Evolutionary conservation across 805 yeast genomes (phyloP), one percentile per base, ranked within the genome.

Genomic region (Metschnikowia bowlesiae): DNA sequence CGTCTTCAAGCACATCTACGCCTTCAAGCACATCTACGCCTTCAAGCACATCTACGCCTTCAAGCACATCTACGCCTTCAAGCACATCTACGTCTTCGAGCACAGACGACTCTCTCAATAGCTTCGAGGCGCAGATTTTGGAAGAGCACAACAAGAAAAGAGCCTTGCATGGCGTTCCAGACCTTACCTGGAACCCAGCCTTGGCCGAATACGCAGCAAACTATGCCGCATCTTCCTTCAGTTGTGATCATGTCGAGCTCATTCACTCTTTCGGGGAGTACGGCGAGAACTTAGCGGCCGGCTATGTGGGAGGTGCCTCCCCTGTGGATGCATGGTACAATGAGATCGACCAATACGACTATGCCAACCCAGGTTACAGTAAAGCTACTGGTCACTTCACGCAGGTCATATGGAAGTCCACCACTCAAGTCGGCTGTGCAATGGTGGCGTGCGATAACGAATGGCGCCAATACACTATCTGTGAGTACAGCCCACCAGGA

Each of bases 271-370:
- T 76, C 35, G 83, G 85, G 11, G 77, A 77, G 14, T 84, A 83
- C 64, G 94, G 94, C 70, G 92, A 87, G 65, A 87, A 87, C 70
- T 74, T 87, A 56, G 91, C 90, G 14, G 78, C 82, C 38, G 92
- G 89, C 53, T 76, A 76, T 57, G 67, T 80, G 4, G 84, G 79
- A 3, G 82, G 80, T 31, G 62, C 74, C 30, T 48, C 56, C 18
- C 87, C 89, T 2, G 86, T 85, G 37, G 84, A 83, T 53, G 82
- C 85, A 39, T 87, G 94, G 94, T 86, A 86, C 68, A 66, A 72
- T 52, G 92, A 87, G 71, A 85, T 83, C 56, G 50, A 60, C 9
- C 52, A 64, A 47, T 87, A 85, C 68, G 69, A 79, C 66, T 85
- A 66, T 69, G 62, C 67, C 43, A 66, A 77, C 46, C 81, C 83